Evolutionary conservation across 768 basidiomycete species (phyloP), one percentile per base, ranked within the genome.

Genomic region (Floccularia luteovirens): DNA sequence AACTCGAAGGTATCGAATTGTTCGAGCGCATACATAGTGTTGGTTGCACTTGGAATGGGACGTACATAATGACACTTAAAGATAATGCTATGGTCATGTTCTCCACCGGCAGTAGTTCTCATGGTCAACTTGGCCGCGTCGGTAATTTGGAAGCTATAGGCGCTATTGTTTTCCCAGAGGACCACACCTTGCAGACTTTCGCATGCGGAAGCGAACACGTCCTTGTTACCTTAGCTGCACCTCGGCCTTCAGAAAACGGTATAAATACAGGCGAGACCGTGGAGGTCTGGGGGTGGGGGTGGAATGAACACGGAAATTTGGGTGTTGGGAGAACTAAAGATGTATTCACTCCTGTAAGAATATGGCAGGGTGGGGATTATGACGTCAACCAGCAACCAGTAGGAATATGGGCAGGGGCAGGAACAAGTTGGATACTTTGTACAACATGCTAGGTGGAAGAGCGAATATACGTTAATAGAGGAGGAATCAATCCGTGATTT

Each of bases 261-360:
- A 17, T 38, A 5, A 36, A 34, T 24, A 6, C 36, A 13, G n/a
- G n/a, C n/a, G n/a, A n/a, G n/a, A n/a, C n/a, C n/a, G 6, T 46
- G 1, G 71, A 75, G 46, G 72, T 92, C 0, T 87, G 79, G 76
- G 87, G 78, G 0, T 96, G 93, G 89, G 94, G 94, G 0, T 98
- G 94, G 93, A 98, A 97, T 57, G 94, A 98, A 58, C 94, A 97
- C 55, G 94, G 94, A 5, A 98, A 96, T 58, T 66, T 97, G 20
- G 91, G 88, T 0, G 52, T 77, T 17, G 82, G 79, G 0, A 64
- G 69, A 24, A 75, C 74, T 3, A 61, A 67, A 2, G 81, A 91
- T 49, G 58, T 74, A 6, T 44, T 50, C 5, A 20, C 53, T 12
- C 81, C 83, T 12, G 55, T 62, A 8, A 72, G 60, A 46, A 52